Base-by-base conservation (phyloP, 106 monocot species). In the Xerophyta viscosa region DNA sequence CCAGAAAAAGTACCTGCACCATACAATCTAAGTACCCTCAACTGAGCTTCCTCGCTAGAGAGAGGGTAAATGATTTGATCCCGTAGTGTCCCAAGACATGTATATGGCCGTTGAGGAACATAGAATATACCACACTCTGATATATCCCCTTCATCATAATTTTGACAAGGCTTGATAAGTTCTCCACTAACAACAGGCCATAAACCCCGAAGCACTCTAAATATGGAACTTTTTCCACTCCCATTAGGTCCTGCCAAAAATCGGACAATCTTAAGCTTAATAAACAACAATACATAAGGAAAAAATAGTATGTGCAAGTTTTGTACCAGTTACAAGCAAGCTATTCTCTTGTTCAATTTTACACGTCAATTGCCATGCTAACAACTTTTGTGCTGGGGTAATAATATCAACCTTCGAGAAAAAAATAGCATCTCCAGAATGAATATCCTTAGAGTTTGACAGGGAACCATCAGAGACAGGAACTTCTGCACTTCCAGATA, bases 61-160 rank as follows among this genome's bases (percentile, higher is more conserved):
- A 99, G 86, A 46, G 98, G 98, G 30, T 99, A 99, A 54, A 90
- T 99, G 22, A 99, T 90, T 72, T 99, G 98, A 86, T 99, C 98
- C 50, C 90, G 78, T 53, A 99, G 60, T 30, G 90, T 99, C 19
- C 98, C 98, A 19, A 99, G 66, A 71, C 98, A 56, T 37, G 98
- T 90, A 67, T 99, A 99, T 21, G 98, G 98, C 17, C 77, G 76
- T 39, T 99, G 98, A 10, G 98, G 98, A 51, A 99, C 60, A 45
- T 77, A 86, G 62, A 90, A 86, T 3, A 90, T 26, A 13, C 64
- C 77, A 66, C 62, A n/a, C n/a, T n/a, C 61, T 19, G 46, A 56
- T 54, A 61, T 23, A 50, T 36, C 75, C 25, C 49, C 0, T 31
- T 36, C 54, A 52, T 66, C 68, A n/a, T 66, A 43, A 33, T 9